These are phyloP conservation scores for Irpex sp. DNA, from an alignment of 1,284 basidiomycete genomes.

Conservation along the genomic window DNA sequence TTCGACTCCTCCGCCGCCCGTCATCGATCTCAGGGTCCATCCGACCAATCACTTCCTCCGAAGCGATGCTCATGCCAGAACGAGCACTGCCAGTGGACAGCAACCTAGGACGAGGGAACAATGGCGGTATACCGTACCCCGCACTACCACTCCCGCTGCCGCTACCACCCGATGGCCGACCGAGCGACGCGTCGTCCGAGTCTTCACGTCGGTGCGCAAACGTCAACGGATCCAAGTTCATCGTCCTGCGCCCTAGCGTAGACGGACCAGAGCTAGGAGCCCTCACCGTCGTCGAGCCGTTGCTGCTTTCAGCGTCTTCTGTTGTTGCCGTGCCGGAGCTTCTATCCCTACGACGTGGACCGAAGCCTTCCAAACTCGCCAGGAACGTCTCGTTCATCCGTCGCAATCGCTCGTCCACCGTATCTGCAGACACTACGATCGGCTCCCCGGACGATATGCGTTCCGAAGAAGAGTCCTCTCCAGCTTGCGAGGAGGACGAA, in stretches of 20 bases:
- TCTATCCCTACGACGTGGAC: slow-evolving; percentile 17
- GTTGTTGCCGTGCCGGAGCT: slow-evolving; percentile 3
- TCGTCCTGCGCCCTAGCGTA: slow-evolving; percentile 15
- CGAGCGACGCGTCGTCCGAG: slow-evolving; percentile 9
- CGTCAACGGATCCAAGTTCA: slow-evolving; percentile 12
- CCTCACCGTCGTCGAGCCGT: slow-evolving; percentile 15
- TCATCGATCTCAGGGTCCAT: slow-evolving; percentile 30
- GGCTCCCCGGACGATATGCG: slow-evolving; percentile 21
- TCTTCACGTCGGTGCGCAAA: slow-evolving; percentile 6
- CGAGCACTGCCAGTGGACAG: slow-evolving; percentile 26
- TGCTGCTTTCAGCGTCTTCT: slow-evolving; percentile 6
- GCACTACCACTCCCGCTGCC: neutral
- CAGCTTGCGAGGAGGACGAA: slow-evolving; percentile 1
- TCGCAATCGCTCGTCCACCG: slow-evolving; percentile 57
- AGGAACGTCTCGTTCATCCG: slow-evolving; percentile 65
- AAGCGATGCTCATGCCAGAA: slow-evolving; percentile 28
- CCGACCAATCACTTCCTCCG: slow-evolving; percentile 30
- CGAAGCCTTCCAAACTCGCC: slow-evolving; percentile 41
- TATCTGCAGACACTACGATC: slow-evolving; percentile 56
- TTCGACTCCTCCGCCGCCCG: slow-evolving; percentile 8
- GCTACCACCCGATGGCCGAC: slow-evolving; percentile 4
- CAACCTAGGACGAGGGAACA: slow-evolving; percentile 24
- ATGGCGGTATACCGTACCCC: slow-evolving; percentile 14
- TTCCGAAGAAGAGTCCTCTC: slow-evolving; percentile 6
- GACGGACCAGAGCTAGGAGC: slow-evolving; percentile 17